These are phyloP conservation scores for Chrysoporthe austroafricana DNA, from an alignment of 2,329 filamentous ascomycete genomes.

Conservation along the genomic window DNA sequence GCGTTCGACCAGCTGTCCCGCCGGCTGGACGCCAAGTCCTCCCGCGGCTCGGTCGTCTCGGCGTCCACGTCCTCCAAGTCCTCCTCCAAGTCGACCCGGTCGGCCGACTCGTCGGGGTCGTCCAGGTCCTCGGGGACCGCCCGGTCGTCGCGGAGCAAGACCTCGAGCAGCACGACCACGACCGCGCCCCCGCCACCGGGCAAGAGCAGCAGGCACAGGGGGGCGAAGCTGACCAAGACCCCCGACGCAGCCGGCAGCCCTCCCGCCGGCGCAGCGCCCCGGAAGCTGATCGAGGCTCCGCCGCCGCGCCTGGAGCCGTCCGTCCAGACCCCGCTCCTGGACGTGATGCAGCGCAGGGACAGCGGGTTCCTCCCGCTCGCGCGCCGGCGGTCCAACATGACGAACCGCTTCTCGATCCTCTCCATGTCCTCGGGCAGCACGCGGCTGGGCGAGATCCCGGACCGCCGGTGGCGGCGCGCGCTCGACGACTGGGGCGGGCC, in stretches of 20 bases:
- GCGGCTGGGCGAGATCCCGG: conserved; percentile 41
- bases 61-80: conserved; percentile 15
- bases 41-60: conserved; percentile 30
- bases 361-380: not conserved
- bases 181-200: not conserved
- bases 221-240: not conserved
- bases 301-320: conserved; percentile 3
- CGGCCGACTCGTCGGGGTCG: conserved; percentile 4
- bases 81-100: conserved; percentile 11
- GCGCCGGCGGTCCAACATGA: conserved; percentile 20
- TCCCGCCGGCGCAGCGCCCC: not conserved
- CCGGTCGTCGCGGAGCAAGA: conserved; percentile 2
- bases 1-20: conserved; percentile 53
- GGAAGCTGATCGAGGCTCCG: not conserved
- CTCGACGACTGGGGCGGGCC: conserved; percentile 25
- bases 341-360: conserved; percentile 13
- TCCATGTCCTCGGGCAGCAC: conserved; percentile 41
- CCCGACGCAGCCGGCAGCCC: not conserved
- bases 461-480: conserved; percentile 34
- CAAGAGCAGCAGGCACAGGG: not conserved
- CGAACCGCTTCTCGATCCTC: conserved; percentile 37
- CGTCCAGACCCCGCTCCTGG: conserved; percentile 21
- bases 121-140: conserved; percentile 13
- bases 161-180: not conserved
- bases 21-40: conserved; percentile 35